Conservation (phyloP, 2,329 filamentous ascomycete species). For the Dendrostoma leiphaemia region DNA sequence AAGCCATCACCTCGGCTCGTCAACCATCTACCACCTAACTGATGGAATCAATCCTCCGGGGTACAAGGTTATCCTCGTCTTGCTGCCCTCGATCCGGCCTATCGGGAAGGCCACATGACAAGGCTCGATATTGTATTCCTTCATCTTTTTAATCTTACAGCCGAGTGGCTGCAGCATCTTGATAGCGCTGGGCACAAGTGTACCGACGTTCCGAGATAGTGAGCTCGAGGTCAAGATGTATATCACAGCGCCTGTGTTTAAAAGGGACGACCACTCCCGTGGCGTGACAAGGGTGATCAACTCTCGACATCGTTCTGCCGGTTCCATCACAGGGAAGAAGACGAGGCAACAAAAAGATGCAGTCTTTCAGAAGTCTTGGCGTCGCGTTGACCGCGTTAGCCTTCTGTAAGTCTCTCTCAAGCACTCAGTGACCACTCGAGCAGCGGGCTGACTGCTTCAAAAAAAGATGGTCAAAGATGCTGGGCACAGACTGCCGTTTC, state of each 20-base stretch:
- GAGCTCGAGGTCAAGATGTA: neutral
- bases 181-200: neutral
- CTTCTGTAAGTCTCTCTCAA: neutral
- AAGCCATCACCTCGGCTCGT: neutral
- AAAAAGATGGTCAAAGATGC: slow-evolving; percentile 7
- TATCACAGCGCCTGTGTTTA: neutral
- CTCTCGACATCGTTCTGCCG: neutral
- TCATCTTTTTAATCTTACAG: neutral
- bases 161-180: neutral
- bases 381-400: slow-evolving; percentile 8
- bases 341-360: slow-evolving; percentile 4
- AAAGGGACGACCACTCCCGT: neutral
- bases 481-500: slow-evolving; percentile 10
- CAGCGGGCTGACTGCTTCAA: neutral
- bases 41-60: neutral
- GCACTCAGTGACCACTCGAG: neutral
- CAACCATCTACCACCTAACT: neutral
- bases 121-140: neutral
- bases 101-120: neutral
- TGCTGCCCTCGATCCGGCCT: neutral
- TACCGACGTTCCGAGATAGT: neutral
- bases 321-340: neutral
- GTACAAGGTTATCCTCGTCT: neutral
- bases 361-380: slow-evolving; percentile 4
- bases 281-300: neutral